Percentiles rank a stretch among this genome's conserved stretches.
phyloP scores from a whole-genome alignment of 2,329 filamentous ascomycete species.

The Verticillium klebahnii region DNA sequence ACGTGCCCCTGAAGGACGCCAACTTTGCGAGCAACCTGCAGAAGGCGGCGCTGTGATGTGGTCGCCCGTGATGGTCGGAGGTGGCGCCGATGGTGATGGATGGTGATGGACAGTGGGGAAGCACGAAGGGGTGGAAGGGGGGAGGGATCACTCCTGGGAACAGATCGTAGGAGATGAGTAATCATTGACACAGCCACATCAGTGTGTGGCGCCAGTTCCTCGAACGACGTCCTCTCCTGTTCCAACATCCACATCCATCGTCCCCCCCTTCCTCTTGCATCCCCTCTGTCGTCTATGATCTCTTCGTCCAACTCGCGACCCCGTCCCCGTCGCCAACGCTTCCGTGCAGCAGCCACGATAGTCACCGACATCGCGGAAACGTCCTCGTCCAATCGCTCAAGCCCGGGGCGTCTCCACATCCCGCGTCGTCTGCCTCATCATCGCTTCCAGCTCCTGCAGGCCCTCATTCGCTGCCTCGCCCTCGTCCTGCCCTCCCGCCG shows the following conservation, averaged over 20 bases:
- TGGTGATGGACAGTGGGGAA: background rate
- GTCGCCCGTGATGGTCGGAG: background rate
- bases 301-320: background rate
- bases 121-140: background rate
- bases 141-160: background rate
- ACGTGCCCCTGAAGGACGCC: conserved; percentile 28
- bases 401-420: conserved; percentile 1
- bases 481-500: conserved; percentile 1
- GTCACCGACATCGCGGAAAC: background rate
- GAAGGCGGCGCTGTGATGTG: conserved; percentile 7
- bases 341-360: background rate
- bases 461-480: conserved; percentile 2
- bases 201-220: too few species aligned
- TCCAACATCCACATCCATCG: too few species aligned
- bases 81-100: background rate
- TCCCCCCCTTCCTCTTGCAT: too few species aligned
- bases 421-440: conserved; percentile 7
- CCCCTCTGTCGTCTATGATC: background rate
- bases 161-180: background rate
- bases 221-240: too few species aligned
- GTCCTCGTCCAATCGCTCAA: background rate
- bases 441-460: conserved; percentile 6
- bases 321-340: too few species aligned
- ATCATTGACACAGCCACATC: too few species aligned
- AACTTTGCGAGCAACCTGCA: conserved; percentile 12